phyloP scores from a whole-genome alignment of 1,139 yeast species.

The Pneumocystis carinii region DNA sequence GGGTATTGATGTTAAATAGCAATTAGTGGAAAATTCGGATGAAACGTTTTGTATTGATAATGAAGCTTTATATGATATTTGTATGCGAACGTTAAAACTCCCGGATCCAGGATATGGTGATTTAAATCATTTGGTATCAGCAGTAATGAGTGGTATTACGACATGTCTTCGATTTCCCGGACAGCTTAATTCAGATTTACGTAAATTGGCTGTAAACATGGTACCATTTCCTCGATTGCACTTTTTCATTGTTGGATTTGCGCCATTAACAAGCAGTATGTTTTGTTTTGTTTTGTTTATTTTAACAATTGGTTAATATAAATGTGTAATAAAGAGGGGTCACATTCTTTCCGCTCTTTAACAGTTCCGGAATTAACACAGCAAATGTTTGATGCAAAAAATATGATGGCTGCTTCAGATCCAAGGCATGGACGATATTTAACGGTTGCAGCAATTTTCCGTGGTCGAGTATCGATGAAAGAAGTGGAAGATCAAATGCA shows the following conservation, averaged over 20 bases:
- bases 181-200: conserved; percentile 32
- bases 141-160: conserved; percentile 35
- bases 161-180: conserved; percentile 35
- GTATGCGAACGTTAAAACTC: conserved; percentile 29
- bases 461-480: conserved; percentile 32
- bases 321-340: conserved; percentile 15
- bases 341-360: conserved; percentile 28
- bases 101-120: conserved; percentile 29
- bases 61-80: conserved; percentile 33
- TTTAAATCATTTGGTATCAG: conserved; percentile 30
- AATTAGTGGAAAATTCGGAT: conserved; percentile 31
- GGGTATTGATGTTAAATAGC: conserved; percentile 21
- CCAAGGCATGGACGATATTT: conserved; percentile 31
- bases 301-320: background rate
- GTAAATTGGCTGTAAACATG: conserved; percentile 33
- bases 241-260: conserved; percentile 34
- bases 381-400: conserved; percentile 31
- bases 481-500: conserved; percentile 32
- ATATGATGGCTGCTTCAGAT: conserved; percentile 34
- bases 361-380: conserved; percentile 33
- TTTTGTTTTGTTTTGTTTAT: background rate
- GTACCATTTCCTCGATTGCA: conserved; percentile 35
- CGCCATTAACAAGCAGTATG: conserved; percentile 31
- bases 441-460: conserved; percentile 32
- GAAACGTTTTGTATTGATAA: conserved; percentile 34